phyloP scores from a whole-genome alignment of 176 grass and related monocot species.

The Eleusine coracana region DNA sequence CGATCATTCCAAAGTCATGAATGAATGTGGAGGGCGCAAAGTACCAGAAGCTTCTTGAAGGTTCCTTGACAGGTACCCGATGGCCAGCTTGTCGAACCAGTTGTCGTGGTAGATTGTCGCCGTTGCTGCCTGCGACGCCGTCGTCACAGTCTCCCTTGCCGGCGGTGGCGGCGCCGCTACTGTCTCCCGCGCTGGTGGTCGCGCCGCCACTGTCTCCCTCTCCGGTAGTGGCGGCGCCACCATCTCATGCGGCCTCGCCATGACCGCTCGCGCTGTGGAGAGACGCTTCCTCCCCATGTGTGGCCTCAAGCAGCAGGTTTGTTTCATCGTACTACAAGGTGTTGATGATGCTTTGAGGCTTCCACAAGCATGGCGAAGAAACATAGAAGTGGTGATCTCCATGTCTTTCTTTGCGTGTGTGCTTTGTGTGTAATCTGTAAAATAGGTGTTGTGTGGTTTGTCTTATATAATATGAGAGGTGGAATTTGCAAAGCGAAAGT shows the following conservation, averaged over 20 bases:
- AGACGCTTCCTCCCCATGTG: slow-evolving; percentile 18
- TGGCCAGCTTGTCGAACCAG: slow-evolving; percentile 88
- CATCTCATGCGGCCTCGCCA: slow-evolving; percentile 46
- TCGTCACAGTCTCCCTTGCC: too few relatives aligned
- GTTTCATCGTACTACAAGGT: not conserved
- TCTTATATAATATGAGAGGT: not conserved
- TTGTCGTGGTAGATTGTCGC: slow-evolving; percentile 60
- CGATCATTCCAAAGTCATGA: too few relatives aligned
- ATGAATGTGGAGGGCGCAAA: too few relatives aligned
- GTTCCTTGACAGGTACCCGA: slow-evolving; percentile 66
- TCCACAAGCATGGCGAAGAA: slow-evolving; percentile 35
- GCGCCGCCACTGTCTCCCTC: not conserved
- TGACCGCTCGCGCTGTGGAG: slow-evolving; percentile 30
- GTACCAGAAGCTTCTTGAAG: slow-evolving; percentile 50
- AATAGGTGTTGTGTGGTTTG: not conserved
- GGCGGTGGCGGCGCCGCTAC: not conserved
- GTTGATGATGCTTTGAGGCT: not conserved
- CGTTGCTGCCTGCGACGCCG: not conserved
- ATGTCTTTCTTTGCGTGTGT: not conserved
- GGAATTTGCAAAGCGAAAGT: slow-evolving; percentile 18
- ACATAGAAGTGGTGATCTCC: slow-evolving; percentile 39
- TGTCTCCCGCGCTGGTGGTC: not conserved
- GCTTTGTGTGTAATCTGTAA: not conserved
- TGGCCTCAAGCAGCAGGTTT: not conserved
- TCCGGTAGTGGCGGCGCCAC: not conserved